Conservation (phyloP, 768 basidiomycete species). For the Rubroboletus pulcherrimus region DNA sequence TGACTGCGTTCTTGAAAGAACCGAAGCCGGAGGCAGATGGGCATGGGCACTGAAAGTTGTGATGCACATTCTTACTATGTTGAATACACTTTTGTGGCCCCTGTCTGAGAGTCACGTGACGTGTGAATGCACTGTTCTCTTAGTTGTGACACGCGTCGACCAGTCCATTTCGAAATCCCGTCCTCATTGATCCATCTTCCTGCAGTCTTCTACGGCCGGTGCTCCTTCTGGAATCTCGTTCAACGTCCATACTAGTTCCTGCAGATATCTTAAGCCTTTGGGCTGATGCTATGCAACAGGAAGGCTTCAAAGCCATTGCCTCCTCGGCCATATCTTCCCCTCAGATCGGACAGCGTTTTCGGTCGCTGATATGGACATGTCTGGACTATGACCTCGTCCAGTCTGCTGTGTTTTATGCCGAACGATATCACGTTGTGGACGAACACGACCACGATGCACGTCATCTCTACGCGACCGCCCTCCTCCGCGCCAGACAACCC, state of each 20-base stretch:
- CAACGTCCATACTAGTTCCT: constrained; percentile 19
- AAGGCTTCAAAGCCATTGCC: constrained; percentile 34
- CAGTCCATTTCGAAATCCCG: constrained; percentile 20
- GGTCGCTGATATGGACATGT: constrained; percentile 75
- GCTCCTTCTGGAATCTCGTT: constrained; percentile 3
- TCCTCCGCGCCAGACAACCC: constrained; percentile 65
- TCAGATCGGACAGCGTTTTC: constrained; percentile 65
- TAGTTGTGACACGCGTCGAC: constrained; percentile 21
- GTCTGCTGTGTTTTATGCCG: constrained; percentile 87
- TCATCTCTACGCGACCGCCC: constrained; percentile 78
- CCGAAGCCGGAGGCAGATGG: constrained; percentile 67
- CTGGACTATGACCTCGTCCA: constrained; percentile 75
- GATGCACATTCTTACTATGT: constrained; percentile 9
- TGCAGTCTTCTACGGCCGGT: constrained; percentile 9
- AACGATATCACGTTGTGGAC: constrained; percentile 74
- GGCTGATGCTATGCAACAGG: constrained; percentile 52
- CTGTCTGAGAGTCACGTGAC: constrained; percentile 28
- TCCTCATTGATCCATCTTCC: constrained; percentile 7
- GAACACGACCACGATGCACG: constrained; percentile 72
- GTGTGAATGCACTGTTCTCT: constrained; percentile 14
- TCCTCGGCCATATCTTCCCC: constrained; percentile 44
- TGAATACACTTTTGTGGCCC: neutral
- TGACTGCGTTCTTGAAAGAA: constrained; percentile 42
- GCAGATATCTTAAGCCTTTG: constrained; percentile 30
- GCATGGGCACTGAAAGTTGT: constrained; percentile 59